Evolutionary conservation across 345 rosid species (phyloP), one percentile per base, ranked within the genome.

Genomic region (Arabidopsis arenosa): DNA sequence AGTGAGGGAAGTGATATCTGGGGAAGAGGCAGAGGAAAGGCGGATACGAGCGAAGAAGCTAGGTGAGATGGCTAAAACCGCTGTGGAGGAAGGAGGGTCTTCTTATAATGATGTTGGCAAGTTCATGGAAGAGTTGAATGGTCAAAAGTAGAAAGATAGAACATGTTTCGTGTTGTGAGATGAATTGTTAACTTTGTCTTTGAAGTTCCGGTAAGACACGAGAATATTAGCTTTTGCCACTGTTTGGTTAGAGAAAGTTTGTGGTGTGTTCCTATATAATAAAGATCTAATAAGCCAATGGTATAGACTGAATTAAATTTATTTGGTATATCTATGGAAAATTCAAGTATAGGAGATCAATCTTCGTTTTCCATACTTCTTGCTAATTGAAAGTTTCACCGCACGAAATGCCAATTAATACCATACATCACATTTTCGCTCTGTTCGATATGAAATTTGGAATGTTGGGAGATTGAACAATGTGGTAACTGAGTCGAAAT

Each of bases 81-180:
- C 79, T 10, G 68, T 72, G 10, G 81, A 63, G 9, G 79, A 70
- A 61, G 82, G 80, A 69, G 79, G 80, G 26, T 75, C 83, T 57
- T 80, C 83, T 65, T 80, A 51, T 67, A 67, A 66, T 54, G 81
- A 79, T 73, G 63, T 79, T 44, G 54, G 67, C 17, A 73, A 18
- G 52, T 67, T 79, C 37, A 66, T 73, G 56, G 73, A 72, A 58
- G 81, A 77, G 41, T 0, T 77, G 54, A 64, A 3, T 56, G 61
- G 35, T 56, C 63, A 13, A 53, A 76, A 44, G 33, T 69, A 62
- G 41, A 56, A 48, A 26, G 37, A 57, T 21, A 39, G 3, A 30
- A 39, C 40, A 64, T 54, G 32, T 54, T 26, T 18, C 14, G 11
- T 54, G 30, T 51, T 61, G 51, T 68, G 75, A 61, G 80, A 39